Evolutionary conservation across 306 rosid genomes (phyloP), one percentile per base, ranked within the genome.

Genomic region (Cotoneaster glaucophyllus): DNA sequence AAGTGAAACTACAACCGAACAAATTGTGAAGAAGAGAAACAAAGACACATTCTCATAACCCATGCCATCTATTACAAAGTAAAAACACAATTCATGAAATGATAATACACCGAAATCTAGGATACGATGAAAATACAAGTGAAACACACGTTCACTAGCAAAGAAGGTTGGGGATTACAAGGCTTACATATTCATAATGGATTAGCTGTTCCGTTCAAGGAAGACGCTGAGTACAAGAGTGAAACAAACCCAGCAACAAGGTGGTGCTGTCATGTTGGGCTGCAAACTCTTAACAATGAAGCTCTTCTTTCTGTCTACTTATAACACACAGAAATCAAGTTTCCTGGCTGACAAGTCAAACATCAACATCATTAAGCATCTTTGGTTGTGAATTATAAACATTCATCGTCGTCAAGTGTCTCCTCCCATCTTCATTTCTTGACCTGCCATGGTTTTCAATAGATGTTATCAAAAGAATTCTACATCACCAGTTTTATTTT

Each of bases 391-490:
- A 50, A 17, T 50, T 48, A 50, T 50, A 18, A 50, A 15, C 54
- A 50, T 50, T 41, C 54, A 50, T 4, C 3, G 8, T 50, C 7
- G 18, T 15, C 21, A 17, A 50, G 62, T 58, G 64, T 43, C 77
- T 43, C 79, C 78, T 53, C 75, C 75, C 78, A 74, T 24, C 75
- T 73, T 88, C 81, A 87, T 81, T 87, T 91, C 80, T 65, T 82
- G 61, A 69, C 87, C 94, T 87, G 96, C 39, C 65, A 79, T 70
- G 29, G 14, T 54, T 41, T 74, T 22, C 11, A 11, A 58, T 10
- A 39, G 62, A 29, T 41, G 25, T 83, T 7, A 25, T 80, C 59
- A 70, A 24, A 44, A 77, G 15, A 19, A 67, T 43, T 62, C 41
- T 44, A 9, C 73, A 37, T 17, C 43, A 70, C n/a, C 31, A 1